Base-by-base conservation (phyloP, 768 basidiomycete species). In the Suillus americanus region DNA sequence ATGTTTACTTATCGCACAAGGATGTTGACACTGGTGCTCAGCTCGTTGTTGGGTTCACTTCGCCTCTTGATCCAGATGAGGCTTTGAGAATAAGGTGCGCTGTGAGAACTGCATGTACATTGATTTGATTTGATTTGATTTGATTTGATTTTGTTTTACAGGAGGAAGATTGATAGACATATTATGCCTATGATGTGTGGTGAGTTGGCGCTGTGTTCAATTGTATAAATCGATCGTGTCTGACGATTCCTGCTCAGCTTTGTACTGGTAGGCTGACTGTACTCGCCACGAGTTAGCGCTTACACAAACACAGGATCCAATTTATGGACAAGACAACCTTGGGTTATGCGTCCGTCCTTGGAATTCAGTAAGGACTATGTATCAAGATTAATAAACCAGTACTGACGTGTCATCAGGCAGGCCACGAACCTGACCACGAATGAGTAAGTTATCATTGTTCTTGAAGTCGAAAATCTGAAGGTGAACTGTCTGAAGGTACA, bases 301-400 rank as follows among this genome's bases (percentile, higher is more conserved):
- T 37, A 60, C 7, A 20, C 23, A 8, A 16, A 37, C 28, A 13
- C 65, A 85, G 87, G 82, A 82, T 89, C n/a, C 87, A 88, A 71
- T 88, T 85, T 65, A 88, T 89, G 85, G 87, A 89, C 68, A 88
- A 89, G 76, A 86, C 84, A 3, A 89, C 87, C 1, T 74, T 89
- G 8, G 86, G 86, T 4, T 82, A 80, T 65, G 70, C 87, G 2
- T 84, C 87, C 6, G 87, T 89, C 64, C 78, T 89, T 57, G 88
- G 88, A 3, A 89, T 90, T 68, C 78, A 78, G 88, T 86, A 23
- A 37, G 80, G 67, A 35, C 18, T 54, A 14, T n/a, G 23, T 33
- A 38, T 48, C 46, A 14, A 59, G 23, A 18, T 16, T 33, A 30
- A 35, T 5, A 5, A 35, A 62, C 23, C 8, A 48, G 7, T 28